Evolutionary conservation across 129 eudicot species (phyloP).

Genomic region (Silybum marianum): DNA sequence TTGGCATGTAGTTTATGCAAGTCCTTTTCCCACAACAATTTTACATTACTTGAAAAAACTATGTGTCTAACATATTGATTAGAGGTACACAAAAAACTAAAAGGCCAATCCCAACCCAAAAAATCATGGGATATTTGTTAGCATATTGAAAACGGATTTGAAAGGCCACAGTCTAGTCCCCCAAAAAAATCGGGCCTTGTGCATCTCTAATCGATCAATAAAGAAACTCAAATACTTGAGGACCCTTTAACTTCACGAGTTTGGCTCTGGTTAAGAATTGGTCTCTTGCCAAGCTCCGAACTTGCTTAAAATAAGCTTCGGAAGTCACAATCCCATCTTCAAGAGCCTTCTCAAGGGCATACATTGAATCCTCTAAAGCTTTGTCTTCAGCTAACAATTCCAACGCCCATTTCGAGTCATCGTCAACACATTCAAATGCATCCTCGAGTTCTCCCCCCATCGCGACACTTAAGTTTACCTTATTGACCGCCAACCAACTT

Average conservation of each 20-base stretch:
- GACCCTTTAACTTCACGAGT: conserved; percentile 27
- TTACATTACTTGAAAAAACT: not conserved
- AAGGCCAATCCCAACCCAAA: not conserved
- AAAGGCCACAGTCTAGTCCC: not conserved
- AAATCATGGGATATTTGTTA: not conserved
- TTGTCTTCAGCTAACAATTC: conserved; percentile 50
- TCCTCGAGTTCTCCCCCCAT: conserved; percentile 39
- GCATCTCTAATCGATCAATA: not conserved
- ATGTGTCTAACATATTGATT: not conserved
- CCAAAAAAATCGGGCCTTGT: not conserved
- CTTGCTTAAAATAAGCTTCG: conserved; percentile 55
- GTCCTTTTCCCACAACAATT: not conserved
- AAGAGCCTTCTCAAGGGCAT: conserved; percentile 52
- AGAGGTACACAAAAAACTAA: not conserved
- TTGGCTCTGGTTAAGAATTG: conserved; percentile 56
- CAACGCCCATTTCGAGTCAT: conserved; percentile 31
- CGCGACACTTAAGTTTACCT: conserved; percentile 6
- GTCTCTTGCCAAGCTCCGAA: conserved; percentile 62
- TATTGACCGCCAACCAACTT: conserved; percentile 51
- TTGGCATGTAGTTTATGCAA: no score
- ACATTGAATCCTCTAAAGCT: conserved; percentile 63
- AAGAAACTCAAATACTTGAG: conserved; percentile 5
- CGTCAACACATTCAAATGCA: conserved; percentile 50
- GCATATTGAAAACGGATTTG: not conserved
- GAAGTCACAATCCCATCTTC: conserved; percentile 36